These are phyloP conservation scores for Monotropa hypopitys DNA, from an alignment of 179 eudicot genomes.

Conservation along the genomic window DNA sequence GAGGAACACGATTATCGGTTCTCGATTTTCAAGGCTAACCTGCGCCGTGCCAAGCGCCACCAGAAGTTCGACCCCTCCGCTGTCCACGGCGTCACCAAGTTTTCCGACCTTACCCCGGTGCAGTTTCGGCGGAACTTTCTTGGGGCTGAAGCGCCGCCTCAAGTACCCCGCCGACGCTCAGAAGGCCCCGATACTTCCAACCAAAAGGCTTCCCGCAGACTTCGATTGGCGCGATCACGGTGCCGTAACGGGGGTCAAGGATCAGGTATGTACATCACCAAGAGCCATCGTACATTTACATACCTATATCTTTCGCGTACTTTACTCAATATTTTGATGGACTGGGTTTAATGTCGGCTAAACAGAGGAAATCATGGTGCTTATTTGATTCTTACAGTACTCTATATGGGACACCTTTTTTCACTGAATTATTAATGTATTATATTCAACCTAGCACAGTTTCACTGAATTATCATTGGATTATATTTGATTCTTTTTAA, in stretches of 20 bases:
- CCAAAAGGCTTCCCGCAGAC: constrained; percentile 47
- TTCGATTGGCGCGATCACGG: constrained; percentile 88
- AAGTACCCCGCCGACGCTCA: constrained; percentile 51
- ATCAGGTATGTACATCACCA: constrained; percentile 64
- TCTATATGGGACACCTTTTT: too few relatives aligned
- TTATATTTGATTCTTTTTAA: too few relatives aligned
- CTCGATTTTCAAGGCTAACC: constrained; percentile 48
- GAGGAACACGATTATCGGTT: constrained; percentile 58
- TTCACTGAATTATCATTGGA: too few relatives aligned
- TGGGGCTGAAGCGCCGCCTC: constrained; percentile 44
- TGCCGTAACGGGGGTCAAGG: constrained; percentile 63
- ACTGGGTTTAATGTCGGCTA: too few relatives aligned
- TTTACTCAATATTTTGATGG: too few relatives aligned
- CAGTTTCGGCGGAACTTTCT: constrained; percentile 45
- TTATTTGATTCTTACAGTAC: too few relatives aligned
- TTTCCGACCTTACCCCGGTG: constrained; percentile 61
- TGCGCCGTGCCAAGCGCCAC: constrained; percentile 60
- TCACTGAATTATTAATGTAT: too few relatives aligned
- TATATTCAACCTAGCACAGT: too few relatives aligned
- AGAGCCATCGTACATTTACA: too few relatives aligned
- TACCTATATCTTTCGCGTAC: too few relatives aligned
- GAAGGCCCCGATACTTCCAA: constrained; percentile 66
- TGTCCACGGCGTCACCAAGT: constrained; percentile 65
- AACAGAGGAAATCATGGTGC: too few relatives aligned
- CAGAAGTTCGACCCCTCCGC: constrained; percentile 72